These are phyloP conservation scores for Tulasnella sp. DNA, from an alignment of 768 basidiomycete species.

Conservation along the genomic window DNA sequence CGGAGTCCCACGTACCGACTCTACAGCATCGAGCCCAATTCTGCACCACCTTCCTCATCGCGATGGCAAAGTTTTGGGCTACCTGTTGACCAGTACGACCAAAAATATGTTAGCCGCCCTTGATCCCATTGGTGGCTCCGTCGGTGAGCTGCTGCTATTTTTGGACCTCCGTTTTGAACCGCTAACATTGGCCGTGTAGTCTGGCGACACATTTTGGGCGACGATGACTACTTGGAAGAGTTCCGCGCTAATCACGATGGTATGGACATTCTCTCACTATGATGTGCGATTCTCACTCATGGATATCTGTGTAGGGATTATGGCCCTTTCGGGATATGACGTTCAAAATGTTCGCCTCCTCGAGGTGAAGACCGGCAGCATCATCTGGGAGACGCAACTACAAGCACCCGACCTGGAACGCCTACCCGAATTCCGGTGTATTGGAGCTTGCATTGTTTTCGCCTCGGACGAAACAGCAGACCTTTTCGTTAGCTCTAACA, in stretches of 20 bases:
- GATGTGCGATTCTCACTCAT: not conserved
- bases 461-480: constrained; percentile 39
- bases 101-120: constrained; percentile 78
- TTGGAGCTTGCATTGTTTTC: constrained; percentile 54
- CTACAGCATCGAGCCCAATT: constrained; percentile 53
- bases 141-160: constrained; percentile 51
- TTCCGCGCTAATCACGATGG: constrained; percentile 59
- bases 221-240: constrained; percentile 60
- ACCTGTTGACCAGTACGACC: constrained; percentile 58
- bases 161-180: not conserved
- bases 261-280: constrained; percentile 41
- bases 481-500: constrained; percentile 58
- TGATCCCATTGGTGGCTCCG: constrained; percentile 59
- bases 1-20: constrained; percentile 62
- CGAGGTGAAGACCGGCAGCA: constrained; percentile 57
- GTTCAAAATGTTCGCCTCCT: constrained; percentile 68
- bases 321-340: constrained; percentile 68
- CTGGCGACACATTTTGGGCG: constrained; percentile 78
- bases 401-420: constrained; percentile 47
- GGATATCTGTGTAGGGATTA: constrained; percentile 47
- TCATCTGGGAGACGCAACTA: constrained; percentile 62
- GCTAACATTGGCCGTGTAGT: constrained; percentile 42
- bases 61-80: constrained; percentile 35
- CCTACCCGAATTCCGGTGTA: constrained; percentile 50
- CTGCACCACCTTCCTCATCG: constrained; percentile 47